A percentile compares a stretch with the other conserved stretches of the same genome.
phyloP scores from a whole-genome alignment of 257 asterid species.

The Jaltomata sinuosa region DNA sequence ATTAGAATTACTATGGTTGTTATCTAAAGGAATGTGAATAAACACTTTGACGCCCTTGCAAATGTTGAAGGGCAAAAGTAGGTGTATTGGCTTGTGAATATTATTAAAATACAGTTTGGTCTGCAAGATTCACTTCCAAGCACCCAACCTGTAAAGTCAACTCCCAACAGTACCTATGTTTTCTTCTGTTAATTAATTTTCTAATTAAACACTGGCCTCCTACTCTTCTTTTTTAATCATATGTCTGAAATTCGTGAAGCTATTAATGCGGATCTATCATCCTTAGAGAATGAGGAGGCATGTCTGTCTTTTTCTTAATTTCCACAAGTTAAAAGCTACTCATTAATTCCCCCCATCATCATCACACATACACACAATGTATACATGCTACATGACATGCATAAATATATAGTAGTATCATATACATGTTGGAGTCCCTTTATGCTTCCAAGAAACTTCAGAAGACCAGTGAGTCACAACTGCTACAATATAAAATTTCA shows the following conservation, averaged over 20 bases:
- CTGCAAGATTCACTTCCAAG: conserved; percentile 1
- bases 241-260: conserved; percentile 35
- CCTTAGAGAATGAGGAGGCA: conserved; percentile 28
- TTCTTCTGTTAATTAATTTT: conserved; percentile 22
- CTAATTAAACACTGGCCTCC: not conserved
- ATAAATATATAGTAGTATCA: not conserved
- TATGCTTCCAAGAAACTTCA: not conserved
- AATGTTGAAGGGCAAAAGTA: not conserved
- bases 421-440: not conserved
- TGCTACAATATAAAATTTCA: conserved; percentile 18
- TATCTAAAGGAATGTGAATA: not conserved
- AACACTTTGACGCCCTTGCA: not conserved
- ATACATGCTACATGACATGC: not conserved
- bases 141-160: conserved; percentile 69
- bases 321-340: not conserved
- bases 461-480: conserved; percentile 24
- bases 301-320: conserved; percentile 30
- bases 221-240: not conserved
- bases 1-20: not conserved
- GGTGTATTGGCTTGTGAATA: conserved; percentile 2
- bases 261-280: conserved; percentile 49
- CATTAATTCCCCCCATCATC: not conserved
- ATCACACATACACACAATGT: not conserved
- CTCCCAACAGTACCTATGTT: conserved; percentile 49
- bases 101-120: conserved; percentile 8